These are phyloP conservation scores for Stephania japonica DNA, from an alignment of 164 flowering plant species.

Conservation along the genomic window DNA sequence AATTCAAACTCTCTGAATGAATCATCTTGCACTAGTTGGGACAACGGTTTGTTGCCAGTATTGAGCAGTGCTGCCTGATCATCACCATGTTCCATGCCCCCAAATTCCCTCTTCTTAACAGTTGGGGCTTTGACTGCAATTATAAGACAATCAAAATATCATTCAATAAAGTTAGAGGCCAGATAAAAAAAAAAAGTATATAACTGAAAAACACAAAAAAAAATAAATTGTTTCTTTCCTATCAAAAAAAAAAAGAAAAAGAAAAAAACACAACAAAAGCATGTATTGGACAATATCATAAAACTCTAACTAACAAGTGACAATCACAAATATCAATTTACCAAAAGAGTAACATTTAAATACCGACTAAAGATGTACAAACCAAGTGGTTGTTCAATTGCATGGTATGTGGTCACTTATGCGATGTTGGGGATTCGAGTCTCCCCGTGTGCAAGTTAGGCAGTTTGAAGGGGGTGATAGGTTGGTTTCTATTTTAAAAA, in stretches of 20 bases:
- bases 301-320: background rate
- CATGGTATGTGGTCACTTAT: no score
- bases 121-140: slow-evolving; percentile 60
- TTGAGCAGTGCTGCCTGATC: slow-evolving; percentile 84
- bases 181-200: background rate
- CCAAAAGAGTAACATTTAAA: background rate
- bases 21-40: slow-evolving; percentile 90
- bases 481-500: no score
- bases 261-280: no score
- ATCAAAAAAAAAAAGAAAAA: background rate
- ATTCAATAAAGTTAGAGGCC: background rate
- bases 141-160: slow-evolving; percentile 1
- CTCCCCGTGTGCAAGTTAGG: no score
- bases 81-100: slow-evolving; percentile 76
- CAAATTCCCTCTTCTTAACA: slow-evolving; percentile 65
- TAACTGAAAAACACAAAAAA: background rate
- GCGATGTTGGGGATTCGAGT: no score
- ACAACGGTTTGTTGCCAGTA: slow-evolving; percentile 61
- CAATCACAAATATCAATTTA: background rate
- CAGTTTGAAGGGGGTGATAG: no score
- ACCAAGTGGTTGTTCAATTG: no score
- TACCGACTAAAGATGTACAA: background rate
- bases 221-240: no score
- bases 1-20: slow-evolving; percentile 97
- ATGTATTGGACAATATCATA: background rate